A percentile compares a stretch with the other conserved stretches of the same genome.
These are phyloP conservation scores for Abortiporus biennis DNA, from an alignment of 1,284 basidiomycete species.

Conservation along the genomic window DNA sequence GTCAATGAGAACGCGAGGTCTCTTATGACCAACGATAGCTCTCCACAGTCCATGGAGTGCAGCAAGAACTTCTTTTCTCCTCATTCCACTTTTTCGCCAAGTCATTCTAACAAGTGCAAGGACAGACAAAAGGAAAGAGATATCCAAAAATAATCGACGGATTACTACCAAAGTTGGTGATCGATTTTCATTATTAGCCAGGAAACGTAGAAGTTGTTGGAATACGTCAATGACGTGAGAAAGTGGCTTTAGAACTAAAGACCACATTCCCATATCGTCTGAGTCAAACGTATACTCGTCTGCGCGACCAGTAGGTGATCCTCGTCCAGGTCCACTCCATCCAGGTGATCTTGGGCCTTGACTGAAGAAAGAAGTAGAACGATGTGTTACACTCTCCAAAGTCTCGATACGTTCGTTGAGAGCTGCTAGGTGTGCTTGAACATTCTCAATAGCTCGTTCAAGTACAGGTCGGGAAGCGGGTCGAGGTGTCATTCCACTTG, in stretches of 20 bases:
- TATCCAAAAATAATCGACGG: constrained; percentile 65
- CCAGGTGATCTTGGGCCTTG: constrained; percentile 12
- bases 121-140: constrained; percentile 62
- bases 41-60: constrained; percentile 63
- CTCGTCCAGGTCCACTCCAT: constrained; percentile 16
- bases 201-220: constrained; percentile 44
- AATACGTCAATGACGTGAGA: constrained; percentile 40
- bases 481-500: constrained; percentile 14
- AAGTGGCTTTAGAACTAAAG: constrained; percentile 60
- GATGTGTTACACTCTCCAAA: constrained; percentile 44
- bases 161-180: constrained; percentile 62
- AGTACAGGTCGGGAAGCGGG: constrained; percentile 30
- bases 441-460: constrained; percentile 73
- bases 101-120: constrained; percentile 44
- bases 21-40: constrained; percentile 54
- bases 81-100: constrained; percentile 66
- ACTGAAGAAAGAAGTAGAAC: constrained; percentile 29
- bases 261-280: constrained; percentile 77
- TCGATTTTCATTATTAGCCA: constrained; percentile 47
- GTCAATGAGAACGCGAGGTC: constrained; percentile 42
- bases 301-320: constrained; percentile 34
- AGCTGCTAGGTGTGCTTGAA: constrained; percentile 87
- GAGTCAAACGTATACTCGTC: constrained; percentile 48
- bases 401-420: constrained; percentile 83
- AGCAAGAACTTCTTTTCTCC: constrained; percentile 57